Evolutionary conservation across 495 filamentous ascomycete species (phyloP).

Genomic region (Melanomma pulvis-pyrius): DNA sequence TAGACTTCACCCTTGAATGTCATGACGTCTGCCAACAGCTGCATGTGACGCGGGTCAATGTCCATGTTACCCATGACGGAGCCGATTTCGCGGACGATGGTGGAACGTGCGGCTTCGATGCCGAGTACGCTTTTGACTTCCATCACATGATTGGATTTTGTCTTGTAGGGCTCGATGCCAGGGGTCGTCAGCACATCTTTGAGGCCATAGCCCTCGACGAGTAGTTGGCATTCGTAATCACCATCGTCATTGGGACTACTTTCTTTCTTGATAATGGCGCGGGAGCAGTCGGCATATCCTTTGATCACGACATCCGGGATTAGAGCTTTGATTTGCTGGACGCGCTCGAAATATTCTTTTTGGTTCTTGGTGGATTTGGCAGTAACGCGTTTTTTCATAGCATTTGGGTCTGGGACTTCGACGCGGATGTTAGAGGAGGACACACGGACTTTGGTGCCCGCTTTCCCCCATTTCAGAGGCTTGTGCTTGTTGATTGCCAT

Average conservation of each 20-base stretch:
- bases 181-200: constrained; percentile 86
- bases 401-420: constrained; percentile 44
- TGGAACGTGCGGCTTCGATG: constrained; percentile 88
- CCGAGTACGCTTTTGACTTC: constrained; percentile 91
- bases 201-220: constrained; percentile 95
- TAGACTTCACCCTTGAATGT: constrained; percentile 97
- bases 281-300: constrained; percentile 80
- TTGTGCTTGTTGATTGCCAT: constrained; percentile 72
- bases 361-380: constrained; percentile 50
- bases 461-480: constrained; percentile 68
- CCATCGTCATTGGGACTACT: constrained; percentile 62
- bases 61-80: constrained; percentile 87
- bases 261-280: constrained; percentile 86
- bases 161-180: constrained; percentile 75
- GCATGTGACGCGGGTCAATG: constrained; percentile 98
- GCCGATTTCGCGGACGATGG: constrained; percentile 79
- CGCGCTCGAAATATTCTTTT: constrained; percentile 74
- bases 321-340: constrained; percentile 80
- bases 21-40: constrained; percentile 98
- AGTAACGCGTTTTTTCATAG: constrained; percentile 23
- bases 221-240: constrained; percentile 52
- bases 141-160: constrained; percentile 83
- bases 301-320: constrained; percentile 79
- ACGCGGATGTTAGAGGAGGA: constrained; percentile 55
- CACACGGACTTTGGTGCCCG: constrained; percentile 52